Base-by-base conservation (phyloP, 768 basidiomycete species). In the Podaxis sp. region DNA sequence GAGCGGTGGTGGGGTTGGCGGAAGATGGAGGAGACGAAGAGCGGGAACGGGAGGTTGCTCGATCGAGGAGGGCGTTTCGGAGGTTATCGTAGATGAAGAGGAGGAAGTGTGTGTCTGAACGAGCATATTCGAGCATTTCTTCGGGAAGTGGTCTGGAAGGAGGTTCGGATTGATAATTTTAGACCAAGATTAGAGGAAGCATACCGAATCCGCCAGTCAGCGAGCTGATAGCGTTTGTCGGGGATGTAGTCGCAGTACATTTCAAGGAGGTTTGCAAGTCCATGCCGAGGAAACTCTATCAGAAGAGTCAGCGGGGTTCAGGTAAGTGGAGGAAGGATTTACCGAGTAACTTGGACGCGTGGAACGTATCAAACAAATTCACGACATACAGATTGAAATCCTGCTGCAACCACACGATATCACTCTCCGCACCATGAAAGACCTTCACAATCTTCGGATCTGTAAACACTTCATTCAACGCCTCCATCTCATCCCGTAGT, bases 311-410 rank as follows among this genome's bases (percentile, higher is more conserved):
- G 19, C 42, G 30, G 33, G 7, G 22, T 30, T 62, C n/a, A 64
- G n/a, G 19, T 11, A 17, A 57, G 9, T 22, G 12, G 52, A 6
- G 52, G 39, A 0, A 46, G 44, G 52, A 64, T 57, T 28, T 69
- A 92, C 92, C 88, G 55, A 99, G 79, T 1, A 92, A 77, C 69
- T 90, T 92, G 0, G 96, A 95, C 1, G 96, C 96, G 67, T 99
- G 95, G 73, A 87, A 98, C 0, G 97, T 99, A 71, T 99, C 96
- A 72, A 99, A 99, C n/a, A 99, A 76, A 61, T 94, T 93, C 64
- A 99, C 95, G 57, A 99, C 80, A 74, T 94, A 99, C 7, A 99
- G 71, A 63, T 92, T 92, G 72, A 99, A 96, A 71, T 99, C 90
- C 74, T 95, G 92, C 72, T 99, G 96, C 17, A 99, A 83, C 97